These are phyloP conservation scores for Pseudogymnoascus sp. DNA, from an alignment of 2,329 filamentous ascomycete species.

Conservation along the genomic window DNA sequence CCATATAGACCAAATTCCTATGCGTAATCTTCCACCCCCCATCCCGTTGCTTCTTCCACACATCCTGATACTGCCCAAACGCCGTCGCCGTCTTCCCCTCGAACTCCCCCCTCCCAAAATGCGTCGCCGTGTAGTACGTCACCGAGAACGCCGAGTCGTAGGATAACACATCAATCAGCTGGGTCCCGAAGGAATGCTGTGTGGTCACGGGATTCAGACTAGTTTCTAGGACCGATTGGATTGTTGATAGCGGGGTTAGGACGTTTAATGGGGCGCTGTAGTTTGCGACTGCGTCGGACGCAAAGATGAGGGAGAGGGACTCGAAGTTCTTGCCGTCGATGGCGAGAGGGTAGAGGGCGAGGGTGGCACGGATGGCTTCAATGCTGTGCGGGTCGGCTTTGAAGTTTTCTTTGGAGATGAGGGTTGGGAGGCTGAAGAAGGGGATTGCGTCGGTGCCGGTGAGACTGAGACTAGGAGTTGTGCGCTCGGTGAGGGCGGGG, in stretches of 20 bases:
- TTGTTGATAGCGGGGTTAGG: conserved; percentile 1
- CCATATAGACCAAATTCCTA: conserved; percentile 4
- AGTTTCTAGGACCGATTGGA: conserved; percentile 10
- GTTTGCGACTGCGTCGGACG: conserved; percentile 15
- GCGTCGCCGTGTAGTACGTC: conserved; percentile 2
- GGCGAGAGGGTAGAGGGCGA: conserved; percentile 18
- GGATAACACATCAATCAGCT: not conserved
- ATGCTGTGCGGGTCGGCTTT: not conserved
- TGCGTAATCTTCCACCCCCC: not conserved
- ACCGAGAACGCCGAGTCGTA: not conserved
- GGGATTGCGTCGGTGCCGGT: not conserved
- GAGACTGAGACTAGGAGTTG: no score
- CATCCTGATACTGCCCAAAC: conserved; percentile 8
- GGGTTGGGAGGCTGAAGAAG: not conserved
- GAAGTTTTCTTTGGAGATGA: not conserved
- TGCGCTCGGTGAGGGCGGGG: no score
- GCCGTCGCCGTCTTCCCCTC: not conserved
- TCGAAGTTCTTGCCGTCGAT: conserved; percentile 20
- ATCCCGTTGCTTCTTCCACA: not conserved
- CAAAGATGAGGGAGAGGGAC: conserved; percentile 15
- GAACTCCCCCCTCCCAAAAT: not conserved
- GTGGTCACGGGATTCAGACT: conserved; percentile 4
- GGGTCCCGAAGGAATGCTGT: not conserved
- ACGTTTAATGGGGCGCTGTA: conserved; percentile 16
- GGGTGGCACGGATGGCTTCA: conserved; percentile 16